phyloP scores from a whole-genome alignment of 345 rosid genomes.

The Arabis alpina region DNA sequence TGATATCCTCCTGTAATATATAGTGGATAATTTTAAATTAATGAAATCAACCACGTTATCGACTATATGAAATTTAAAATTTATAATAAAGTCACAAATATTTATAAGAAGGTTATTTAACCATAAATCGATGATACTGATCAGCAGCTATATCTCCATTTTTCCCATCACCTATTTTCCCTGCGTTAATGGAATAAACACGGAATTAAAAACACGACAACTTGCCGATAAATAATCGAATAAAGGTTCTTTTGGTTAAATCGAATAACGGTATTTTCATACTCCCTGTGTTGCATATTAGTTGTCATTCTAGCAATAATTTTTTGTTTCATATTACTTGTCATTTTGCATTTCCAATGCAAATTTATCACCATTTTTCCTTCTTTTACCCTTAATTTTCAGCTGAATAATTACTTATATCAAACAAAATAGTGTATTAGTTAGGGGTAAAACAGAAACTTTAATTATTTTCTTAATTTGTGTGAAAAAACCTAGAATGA shows the following conservation, averaged over 20 bases:
- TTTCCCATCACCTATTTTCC: slow-evolving; percentile 26
- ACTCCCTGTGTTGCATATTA: too few species aligned
- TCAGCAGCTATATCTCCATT: slow-evolving; percentile 42
- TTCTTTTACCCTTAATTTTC: too few species aligned
- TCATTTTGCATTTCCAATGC: too few species aligned
- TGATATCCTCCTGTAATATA: slow-evolving; percentile 61
- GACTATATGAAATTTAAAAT: background rate
- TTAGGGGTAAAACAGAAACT: too few species aligned
- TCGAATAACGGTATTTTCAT: too few species aligned
- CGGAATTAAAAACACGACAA: background rate
- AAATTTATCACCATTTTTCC: too few species aligned
- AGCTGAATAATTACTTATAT: too few species aligned
- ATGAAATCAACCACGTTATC: background rate
- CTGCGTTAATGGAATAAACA: slow-evolving; percentile 28
- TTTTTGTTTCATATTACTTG: too few species aligned
- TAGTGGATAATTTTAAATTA: background rate
- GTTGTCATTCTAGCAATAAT: too few species aligned
- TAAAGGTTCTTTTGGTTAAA: background rate
- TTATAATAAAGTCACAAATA: background rate
- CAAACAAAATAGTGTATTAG: too few species aligned
- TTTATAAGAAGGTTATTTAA: background rate
- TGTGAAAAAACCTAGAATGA: too few species aligned
- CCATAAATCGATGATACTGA: slow-evolving; percentile 37
- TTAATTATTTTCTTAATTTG: too few species aligned
- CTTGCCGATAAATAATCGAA: background rate